Conservation (phyloP, 768 basidiomycete genomes). For the Pleurotus giganteus region DNA sequence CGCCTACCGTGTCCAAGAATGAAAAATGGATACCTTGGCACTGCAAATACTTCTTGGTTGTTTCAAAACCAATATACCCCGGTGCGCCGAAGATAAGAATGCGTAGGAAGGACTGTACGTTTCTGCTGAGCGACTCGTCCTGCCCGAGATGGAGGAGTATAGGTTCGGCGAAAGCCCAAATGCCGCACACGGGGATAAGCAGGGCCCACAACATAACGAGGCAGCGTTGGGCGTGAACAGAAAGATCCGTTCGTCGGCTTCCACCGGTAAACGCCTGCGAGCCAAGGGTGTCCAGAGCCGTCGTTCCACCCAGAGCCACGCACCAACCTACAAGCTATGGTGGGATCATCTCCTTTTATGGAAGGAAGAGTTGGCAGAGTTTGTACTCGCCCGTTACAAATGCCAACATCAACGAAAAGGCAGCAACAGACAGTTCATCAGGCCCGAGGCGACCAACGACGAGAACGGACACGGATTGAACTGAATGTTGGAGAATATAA, state of each 20-base stretch:
- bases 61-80: conserved; percentile 74
- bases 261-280: conserved; percentile 77
- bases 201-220: conserved; percentile 61
- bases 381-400: conserved; percentile 72
- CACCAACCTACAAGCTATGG: conserved; percentile 60
- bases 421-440: conserved; percentile 66
- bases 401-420: conserved; percentile 75
- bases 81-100: conserved; percentile 65
- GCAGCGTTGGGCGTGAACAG: conserved; percentile 71
- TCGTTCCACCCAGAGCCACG: conserved; percentile 75
- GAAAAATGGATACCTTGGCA: conserved; percentile 55
- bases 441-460: conserved; percentile 69
- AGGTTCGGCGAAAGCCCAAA: conserved; percentile 67
- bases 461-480: conserved; percentile 64
- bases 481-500: conserved; percentile 71
- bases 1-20: background rate
- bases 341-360: conserved; percentile 46
- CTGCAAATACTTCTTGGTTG: conserved; percentile 76
- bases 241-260: conserved; percentile 56
- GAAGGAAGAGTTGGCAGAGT: conserved; percentile 17
- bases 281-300: conserved; percentile 74
- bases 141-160: conserved; percentile 65
- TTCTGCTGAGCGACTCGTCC: conserved; percentile 48
- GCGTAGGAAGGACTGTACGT: conserved; percentile 66
- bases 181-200: conserved; percentile 56